Base-by-base conservation (phyloP, 2,329 filamentous ascomycete genomes). In the Hypoxylon sp. region DNA sequence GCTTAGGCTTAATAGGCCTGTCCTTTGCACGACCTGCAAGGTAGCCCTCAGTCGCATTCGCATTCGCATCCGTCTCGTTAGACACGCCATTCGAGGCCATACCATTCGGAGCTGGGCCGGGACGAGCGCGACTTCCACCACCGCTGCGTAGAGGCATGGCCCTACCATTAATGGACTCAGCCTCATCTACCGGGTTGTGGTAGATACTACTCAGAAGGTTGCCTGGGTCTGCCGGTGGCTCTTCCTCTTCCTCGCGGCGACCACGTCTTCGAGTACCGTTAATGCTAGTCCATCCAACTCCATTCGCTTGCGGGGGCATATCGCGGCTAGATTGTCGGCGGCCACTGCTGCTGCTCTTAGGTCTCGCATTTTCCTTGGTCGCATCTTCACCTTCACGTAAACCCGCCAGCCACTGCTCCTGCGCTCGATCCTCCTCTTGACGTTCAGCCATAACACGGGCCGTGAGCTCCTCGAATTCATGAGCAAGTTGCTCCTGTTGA, bases 151-250 rank as follows among this genome's bases (percentile, higher is more conserved):
- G 49, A 21, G 74, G 68, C 65, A 76, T 72, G 25, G 60, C 56
- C 23, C 71, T 75, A 41, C 72, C 70, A 19, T 65, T 74, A 2
- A 74, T 60, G 11, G 49, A 52, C 7, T 72, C 66, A 14, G 63
- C 49, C 30, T 78, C 77, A 10, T 78, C 75, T 3, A 77, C 71
- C 9, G 76, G 76, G 13, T 77, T 76, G 46, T 78, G 77, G 50
- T 78, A 79, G 45, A 76, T 74, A 41, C 73, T 78, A 32, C 75
- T 74, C 14, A 78, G 72, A 11, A 79, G 58, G 28, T 77, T 76
- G 21, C 76, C 75, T 0, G 75, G 75, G 52, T 78, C 73, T 5
- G 69, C 65, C 3, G 74, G 75, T 23, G 73, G 71, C 41, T 76
- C 74, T 21, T 76, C 75, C 28, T 76, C 74, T 2, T 75, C 71